These are phyloP conservation scores for Candida stauntonica DNA, from an alignment of 805 yeast genomes.

Conservation along the genomic window DNA sequence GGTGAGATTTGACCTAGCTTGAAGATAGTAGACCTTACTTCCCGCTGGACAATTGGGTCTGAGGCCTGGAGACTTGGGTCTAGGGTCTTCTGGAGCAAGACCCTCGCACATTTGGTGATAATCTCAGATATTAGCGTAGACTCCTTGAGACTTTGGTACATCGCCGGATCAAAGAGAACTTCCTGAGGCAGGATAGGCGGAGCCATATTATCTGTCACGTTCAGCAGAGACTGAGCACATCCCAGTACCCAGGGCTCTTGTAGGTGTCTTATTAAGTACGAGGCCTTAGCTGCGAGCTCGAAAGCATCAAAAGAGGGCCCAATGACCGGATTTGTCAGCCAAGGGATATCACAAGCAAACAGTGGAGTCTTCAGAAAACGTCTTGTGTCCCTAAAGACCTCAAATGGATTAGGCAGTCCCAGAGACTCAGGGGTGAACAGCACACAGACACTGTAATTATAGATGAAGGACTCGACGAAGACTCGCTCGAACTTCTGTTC, in stretches of 20 bases:
- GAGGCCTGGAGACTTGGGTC: constrained; percentile 4
- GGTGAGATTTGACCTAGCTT: constrained; percentile 10
- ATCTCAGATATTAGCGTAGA: constrained; percentile 19
- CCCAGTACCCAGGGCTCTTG: constrained; percentile 8
- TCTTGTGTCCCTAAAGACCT: constrained; percentile 32
- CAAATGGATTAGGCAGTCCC: constrained; percentile 40
- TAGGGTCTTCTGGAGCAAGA: constrained; percentile 17
- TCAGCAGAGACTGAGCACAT: constrained; percentile 16
- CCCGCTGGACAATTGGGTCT: constrained; percentile 12
- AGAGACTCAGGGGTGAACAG: constrained; percentile 33
- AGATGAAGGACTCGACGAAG: constrained; percentile 41
- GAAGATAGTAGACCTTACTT: constrained; percentile 5
- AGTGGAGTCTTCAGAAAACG: constrained; percentile 33
- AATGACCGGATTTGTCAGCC: constrained; percentile 41
- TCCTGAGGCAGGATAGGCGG: constrained; percentile 20
- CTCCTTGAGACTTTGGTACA: constrained; percentile 16
- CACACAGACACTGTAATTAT: constrained; percentile 37
- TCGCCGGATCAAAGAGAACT: constrained; percentile 12
- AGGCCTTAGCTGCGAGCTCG: constrained; percentile 34
- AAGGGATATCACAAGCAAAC: constrained; percentile 33
- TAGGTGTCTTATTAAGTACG: constrained; percentile 25
- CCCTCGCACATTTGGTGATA: constrained; percentile 17
- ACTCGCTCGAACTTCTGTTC: too few relatives aligned
- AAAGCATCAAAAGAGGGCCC: constrained; percentile 35
- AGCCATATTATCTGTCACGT: constrained; percentile 15